Conservation (phyloP, 306 rosid genomes). For the Vigna nakashimae region DNA sequence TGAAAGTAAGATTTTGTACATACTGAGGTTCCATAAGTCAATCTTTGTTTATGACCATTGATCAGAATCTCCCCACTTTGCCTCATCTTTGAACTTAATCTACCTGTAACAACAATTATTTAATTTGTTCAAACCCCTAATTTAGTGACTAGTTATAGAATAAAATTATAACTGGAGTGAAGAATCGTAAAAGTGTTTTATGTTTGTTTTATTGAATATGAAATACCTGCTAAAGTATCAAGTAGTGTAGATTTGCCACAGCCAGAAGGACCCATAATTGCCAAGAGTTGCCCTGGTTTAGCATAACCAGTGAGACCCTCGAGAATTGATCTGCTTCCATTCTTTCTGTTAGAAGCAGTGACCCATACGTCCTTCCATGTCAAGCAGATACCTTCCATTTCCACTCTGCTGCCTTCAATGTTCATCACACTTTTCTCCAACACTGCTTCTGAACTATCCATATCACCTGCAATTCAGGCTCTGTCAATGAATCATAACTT, state of each 20-base stretch:
- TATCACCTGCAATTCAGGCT: not conserved
- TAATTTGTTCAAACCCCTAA: no score
- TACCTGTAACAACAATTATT: slow-evolving; percentile 39
- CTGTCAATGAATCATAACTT: not conserved
- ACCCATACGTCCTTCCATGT: slow-evolving; percentile 73
- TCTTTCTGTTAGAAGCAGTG: slow-evolving; percentile 40
- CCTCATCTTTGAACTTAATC: slow-evolving; percentile 48
- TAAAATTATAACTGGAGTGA: no score
- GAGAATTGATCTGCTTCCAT: slow-evolving; percentile 50
- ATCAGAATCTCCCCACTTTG: slow-evolving; percentile 46
- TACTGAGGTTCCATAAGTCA: slow-evolving; percentile 54
- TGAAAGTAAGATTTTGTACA: slow-evolving; percentile 2
- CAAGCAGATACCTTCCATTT: slow-evolving; percentile 41
- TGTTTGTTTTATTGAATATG: no score
- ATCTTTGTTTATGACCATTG: slow-evolving; percentile 44
- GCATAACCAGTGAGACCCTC: slow-evolving; percentile 65
- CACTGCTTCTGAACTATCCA: not conserved
- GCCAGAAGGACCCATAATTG: slow-evolving; percentile 67
- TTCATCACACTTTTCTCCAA: not conserved
- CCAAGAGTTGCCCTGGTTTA: slow-evolving; percentile 55
- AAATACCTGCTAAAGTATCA: slow-evolving; percentile 62
- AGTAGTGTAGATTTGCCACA: slow-evolving; percentile 80
- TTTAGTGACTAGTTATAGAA: no score
- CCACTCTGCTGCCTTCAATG: slow-evolving; percentile 21
- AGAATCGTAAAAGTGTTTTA: no score